Conservation (phyloP, 805 yeast genomes). For the Gaillardinia entomophila region DNA sequence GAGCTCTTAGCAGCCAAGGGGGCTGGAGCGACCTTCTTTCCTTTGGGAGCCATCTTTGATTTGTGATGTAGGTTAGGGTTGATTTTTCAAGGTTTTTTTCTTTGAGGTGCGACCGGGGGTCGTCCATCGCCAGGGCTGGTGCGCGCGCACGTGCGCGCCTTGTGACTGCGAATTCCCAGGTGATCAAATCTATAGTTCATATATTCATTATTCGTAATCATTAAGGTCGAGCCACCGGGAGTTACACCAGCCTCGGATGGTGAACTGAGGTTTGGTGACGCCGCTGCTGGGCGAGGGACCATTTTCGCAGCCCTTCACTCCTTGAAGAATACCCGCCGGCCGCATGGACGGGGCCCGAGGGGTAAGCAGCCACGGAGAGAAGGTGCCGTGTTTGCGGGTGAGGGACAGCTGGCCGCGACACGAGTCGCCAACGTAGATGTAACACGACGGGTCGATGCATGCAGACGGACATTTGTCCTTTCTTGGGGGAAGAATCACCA, state of each 20-base stretch:
- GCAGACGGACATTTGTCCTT: conserved; percentile 26
- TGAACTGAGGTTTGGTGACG: conserved; percentile 21
- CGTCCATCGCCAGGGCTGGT: not conserved
- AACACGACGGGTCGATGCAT: conserved; percentile 14
- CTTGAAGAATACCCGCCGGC: conserved; percentile 30
- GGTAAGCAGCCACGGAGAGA: conserved; percentile 18
- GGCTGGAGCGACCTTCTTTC: conserved; percentile 94
- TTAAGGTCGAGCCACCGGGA: conserved; percentile 7
- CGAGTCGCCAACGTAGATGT: conserved; percentile 17
- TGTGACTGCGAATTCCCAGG: not conserved
- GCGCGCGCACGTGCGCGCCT: not conserved
- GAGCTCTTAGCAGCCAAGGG: conserved; percentile 79
- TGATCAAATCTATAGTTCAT: no score
- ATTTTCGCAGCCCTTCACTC: conserved; percentile 14
- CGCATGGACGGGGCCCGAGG: conserved; percentile 11
- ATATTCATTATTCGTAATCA: no score
- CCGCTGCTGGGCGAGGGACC: conserved; percentile 34
- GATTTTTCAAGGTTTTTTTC: not conserved
- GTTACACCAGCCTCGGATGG: conserved; percentile 12
- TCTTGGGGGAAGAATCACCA: conserved; percentile 48
- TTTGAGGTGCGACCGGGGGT: not conserved
- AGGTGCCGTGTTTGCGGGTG: conserved; percentile 15
- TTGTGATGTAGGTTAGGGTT: not conserved
- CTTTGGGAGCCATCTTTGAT: conserved; percentile 35
- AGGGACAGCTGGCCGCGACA: conserved; percentile 5